Percentiles rank a stretch among this genome's conserved stretches.
phyloP scores from a whole-genome alignment of 192 early-diverging fungal species.

The Pilobolus umbonatus region DNA sequence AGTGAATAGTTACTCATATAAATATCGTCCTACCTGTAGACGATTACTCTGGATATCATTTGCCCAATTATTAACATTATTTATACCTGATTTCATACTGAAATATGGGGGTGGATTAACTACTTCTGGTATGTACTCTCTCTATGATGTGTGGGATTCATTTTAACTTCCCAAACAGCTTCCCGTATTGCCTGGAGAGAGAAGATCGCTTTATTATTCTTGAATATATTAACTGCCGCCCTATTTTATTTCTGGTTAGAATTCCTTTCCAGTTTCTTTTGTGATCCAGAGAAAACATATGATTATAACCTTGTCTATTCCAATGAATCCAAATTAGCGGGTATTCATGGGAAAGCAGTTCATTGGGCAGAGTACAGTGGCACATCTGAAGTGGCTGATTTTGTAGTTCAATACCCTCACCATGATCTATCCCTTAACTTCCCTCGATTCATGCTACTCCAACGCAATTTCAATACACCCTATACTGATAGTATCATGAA shows the following conservation, averaged over 20 bases:
- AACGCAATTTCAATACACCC: background rate
- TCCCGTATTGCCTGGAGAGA: conserved; percentile 26
- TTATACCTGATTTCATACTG: conserved; percentile 20
- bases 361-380: conserved; percentile 9
- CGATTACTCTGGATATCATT: conserved; percentile 24
- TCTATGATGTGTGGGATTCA: background rate
- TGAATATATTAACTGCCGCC: conserved; percentile 13
- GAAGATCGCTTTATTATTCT: conserved; percentile 28
- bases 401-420: conserved; percentile 21
- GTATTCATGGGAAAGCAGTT: conserved; percentile 31
- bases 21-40: conserved; percentile 14
- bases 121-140: conserved; percentile 13
- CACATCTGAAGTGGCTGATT: conserved; percentile 5
- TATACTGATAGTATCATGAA: conserved; percentile 15
- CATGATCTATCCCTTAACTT: conserved; percentile 29
- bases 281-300: conserved; percentile 20
- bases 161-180: conserved; percentile 2
- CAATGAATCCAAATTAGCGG: conserved; percentile 15
- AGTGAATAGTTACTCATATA: conserved; percentile 13
- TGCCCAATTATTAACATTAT: conserved; percentile 19
- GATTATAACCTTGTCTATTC: conserved; percentile 17
- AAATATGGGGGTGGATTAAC: conserved; percentile 15
- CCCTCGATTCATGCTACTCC: conserved; percentile 25
- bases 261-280: conserved; percentile 25
- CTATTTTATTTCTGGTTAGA: conserved; percentile 29